These are phyloP conservation scores for Litchi chinensis DNA, from an alignment of 345 rosid genomes.

Conservation along the genomic window DNA sequence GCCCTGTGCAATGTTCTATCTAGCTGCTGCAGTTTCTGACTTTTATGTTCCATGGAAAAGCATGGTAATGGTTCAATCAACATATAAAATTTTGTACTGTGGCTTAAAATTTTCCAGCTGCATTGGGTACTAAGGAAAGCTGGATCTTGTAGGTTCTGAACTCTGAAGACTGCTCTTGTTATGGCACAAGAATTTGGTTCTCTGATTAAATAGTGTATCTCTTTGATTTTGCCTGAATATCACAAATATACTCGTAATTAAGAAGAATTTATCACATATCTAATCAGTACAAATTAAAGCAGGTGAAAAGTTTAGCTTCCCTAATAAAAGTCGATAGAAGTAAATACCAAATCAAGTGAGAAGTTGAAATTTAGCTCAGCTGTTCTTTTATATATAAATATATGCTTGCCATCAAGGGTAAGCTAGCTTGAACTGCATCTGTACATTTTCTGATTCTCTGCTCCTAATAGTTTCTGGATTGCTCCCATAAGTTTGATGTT, in stretches of 20 bases:
- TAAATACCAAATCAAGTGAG: background rate
- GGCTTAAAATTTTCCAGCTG: background rate
- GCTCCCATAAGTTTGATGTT: background rate
- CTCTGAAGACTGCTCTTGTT: background rate
- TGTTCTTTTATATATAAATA: background rate
- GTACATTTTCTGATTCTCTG: background rate
- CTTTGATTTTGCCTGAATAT: background rate
- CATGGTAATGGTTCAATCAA: slow-evolving; percentile 59
- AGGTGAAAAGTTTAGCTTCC: background rate
- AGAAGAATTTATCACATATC: background rate
- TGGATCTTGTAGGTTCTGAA: background rate
- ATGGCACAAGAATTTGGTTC: background rate
- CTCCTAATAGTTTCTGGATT: background rate
- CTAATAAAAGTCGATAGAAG: background rate
- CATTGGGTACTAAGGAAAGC: background rate
- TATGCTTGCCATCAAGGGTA: background rate
- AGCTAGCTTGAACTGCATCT: background rate
- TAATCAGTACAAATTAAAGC: background rate
- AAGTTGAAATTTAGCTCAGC: background rate
- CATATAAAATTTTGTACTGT: background rate
- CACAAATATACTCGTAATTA: background rate
- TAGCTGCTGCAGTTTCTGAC: slow-evolving; percentile 95
- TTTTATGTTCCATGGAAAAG: slow-evolving; percentile 90
- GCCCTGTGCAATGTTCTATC: slow-evolving; percentile 70
- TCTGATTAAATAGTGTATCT: background rate